These are phyloP conservation scores for Fusarium falciforme DNA, from an alignment of 2,329 filamentous ascomycete genomes.

Conservation along the genomic window DNA sequence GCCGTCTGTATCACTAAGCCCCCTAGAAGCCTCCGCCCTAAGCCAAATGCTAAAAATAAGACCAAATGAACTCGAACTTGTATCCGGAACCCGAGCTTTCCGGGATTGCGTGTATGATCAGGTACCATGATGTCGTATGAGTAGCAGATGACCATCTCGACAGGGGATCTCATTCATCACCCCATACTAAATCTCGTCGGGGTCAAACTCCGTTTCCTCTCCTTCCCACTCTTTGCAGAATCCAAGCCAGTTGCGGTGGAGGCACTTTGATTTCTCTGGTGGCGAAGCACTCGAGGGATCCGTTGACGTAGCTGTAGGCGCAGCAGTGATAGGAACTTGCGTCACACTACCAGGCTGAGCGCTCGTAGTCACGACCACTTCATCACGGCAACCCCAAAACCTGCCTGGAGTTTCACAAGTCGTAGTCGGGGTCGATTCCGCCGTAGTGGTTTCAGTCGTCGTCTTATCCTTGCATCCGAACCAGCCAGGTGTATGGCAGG, in stretches of 20 bases:
- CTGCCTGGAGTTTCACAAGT: constrained; percentile 64
- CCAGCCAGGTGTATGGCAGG: constrained; percentile 72
- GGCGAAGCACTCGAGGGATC: constrained; percentile 38
- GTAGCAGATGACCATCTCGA: background rate
- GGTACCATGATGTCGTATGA: background rate
- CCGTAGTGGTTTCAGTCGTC: constrained; percentile 46
- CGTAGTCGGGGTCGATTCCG: constrained; percentile 45
- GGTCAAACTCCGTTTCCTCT: constrained; percentile 38
- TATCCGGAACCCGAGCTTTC: background rate
- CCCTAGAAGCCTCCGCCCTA: background rate
- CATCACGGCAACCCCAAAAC: constrained; percentile 68
- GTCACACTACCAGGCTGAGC: constrained; percentile 50
- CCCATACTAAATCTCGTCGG: constrained; percentile 48
- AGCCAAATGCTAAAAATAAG: background rate
- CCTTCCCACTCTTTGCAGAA: constrained; percentile 54
- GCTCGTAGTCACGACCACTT: constrained; percentile 45
- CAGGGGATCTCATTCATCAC: background rate
- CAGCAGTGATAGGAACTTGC: constrained; percentile 44
- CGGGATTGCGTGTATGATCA: background rate
- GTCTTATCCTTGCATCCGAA: constrained; percentile 71
- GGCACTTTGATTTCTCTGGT: constrained; percentile 48
- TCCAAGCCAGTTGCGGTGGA: constrained; percentile 55
- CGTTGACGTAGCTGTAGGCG: constrained; percentile 46
- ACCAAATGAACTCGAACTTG: background rate
- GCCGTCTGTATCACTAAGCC: background rate